Base-by-base conservation (phyloP, 768 basidiomycete genomes). In the Suillus tomentosus region DNA sequence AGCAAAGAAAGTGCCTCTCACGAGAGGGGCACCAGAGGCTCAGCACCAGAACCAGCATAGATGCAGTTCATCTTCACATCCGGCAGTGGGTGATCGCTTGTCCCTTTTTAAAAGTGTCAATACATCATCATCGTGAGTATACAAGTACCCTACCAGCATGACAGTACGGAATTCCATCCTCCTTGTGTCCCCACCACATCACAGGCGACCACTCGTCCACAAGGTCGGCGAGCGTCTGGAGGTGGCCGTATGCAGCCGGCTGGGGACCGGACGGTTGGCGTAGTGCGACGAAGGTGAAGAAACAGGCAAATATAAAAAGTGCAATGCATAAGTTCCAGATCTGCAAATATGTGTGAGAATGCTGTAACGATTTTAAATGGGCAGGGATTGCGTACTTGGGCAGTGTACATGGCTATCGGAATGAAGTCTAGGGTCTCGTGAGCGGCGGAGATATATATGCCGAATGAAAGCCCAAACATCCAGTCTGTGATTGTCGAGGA, bases 381-480 rank as follows among this genome's bases (percentile, higher is more conserved):
- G 55, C 65, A 53, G 11, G 8, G 15, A 22, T 8, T 56, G 37
- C 55, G 3, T 27, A 72, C 74, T 67, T 75, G 74, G 34, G 71
- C 59, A 3, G 74, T 68, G 67, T 65, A 73, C 73, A 75, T 76
- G 66, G 55, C 66, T 56, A 73, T 67, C 9, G 0, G 62, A 53
- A 39, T 73, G 67, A 8, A 60, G 0, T 54, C 65, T 42, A 74
- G 53, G 22, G 55, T 42, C 1, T 60, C 66, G 5, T 51, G 3
- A 37, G 57, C 50, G 36, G 71, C 71, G 2, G 56, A 65, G 39
- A 68, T 66, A 0, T 62, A 57, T 40, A 70, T 65, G 62, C 55
- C 65, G 40, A 76, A 67, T 5, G 72, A 69, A 36, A 75, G 71
- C 8, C 74, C 73, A 43, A 76, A 70, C 74, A 76, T 75, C 75